Conservation (phyloP, 1,284 basidiomycete genomes). For the Anthracocystis walkeri region DNA sequence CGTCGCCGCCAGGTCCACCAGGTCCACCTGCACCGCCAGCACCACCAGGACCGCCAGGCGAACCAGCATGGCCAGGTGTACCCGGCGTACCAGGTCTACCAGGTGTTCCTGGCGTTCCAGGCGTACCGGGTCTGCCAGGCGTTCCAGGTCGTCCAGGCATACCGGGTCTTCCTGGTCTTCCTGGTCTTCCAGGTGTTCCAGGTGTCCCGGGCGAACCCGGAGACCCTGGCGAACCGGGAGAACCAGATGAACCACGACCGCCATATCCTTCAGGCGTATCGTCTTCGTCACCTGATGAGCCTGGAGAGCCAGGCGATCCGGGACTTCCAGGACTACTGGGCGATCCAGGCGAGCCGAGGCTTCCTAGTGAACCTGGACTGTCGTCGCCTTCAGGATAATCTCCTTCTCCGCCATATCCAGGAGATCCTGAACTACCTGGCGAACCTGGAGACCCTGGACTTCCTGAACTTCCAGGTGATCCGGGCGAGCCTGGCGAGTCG, state of each 20-base stretch:
- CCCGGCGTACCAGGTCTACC: not conserved
- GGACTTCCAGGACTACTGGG: not conserved
- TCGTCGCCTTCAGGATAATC: too few relatives aligned
- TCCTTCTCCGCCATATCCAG: not conserved
- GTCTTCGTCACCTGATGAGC: not conserved
- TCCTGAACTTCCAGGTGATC: not conserved
- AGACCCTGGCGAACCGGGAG: not conserved
- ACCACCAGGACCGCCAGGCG: slow-evolving; percentile 13
- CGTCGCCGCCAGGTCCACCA: slow-evolving; percentile 13
- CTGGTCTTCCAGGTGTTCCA: not conserved
- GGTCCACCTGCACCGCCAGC: slow-evolving; percentile 13
- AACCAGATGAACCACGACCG: too few relatives aligned
- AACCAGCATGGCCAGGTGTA: not conserved
- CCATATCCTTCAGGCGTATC: not conserved
- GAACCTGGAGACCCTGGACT: not conserved
- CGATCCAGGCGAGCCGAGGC: not conserved
- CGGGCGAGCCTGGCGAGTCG: not conserved
- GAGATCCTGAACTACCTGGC: not conserved
- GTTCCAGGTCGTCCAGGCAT: not conserved
- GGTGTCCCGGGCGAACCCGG: not conserved
- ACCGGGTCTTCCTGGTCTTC: not conserved
- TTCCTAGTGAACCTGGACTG: slow-evolving; percentile 10
- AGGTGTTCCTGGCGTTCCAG: not conserved
- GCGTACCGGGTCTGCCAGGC: not conserved
- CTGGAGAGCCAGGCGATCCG: not conserved